Percentiles rank a stretch among this genome's conserved stretches.
Evolutionary conservation across 441 rosid genomes (phyloP).

Genomic region (Adansonia madagascariensis): DNA sequence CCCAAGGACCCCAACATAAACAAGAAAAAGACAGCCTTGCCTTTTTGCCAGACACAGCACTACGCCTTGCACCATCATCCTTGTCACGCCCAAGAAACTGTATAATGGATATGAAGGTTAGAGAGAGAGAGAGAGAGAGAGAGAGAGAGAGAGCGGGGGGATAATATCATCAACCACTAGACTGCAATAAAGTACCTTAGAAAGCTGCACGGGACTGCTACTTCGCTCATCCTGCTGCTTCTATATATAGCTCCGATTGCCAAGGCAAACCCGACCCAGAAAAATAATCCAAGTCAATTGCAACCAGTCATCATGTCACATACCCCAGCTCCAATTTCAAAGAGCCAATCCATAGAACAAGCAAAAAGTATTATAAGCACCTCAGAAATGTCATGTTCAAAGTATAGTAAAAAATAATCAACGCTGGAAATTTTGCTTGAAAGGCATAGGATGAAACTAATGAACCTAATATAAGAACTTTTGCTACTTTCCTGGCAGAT

Average conservation of each 20-base stretch:
- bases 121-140: background rate
- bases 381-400: slow-evolving; percentile 34
- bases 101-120: background rate
- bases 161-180: slow-evolving; percentile 12
- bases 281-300: slow-evolving; percentile 60
- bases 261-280: slow-evolving; percentile 57
- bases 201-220: slow-evolving; percentile 90
- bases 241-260: slow-evolving; percentile 82
- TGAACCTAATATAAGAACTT: background rate
- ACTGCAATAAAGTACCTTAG: slow-evolving; percentile 58
- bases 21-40: slow-evolving; percentile 38
- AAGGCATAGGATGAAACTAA: background rate
- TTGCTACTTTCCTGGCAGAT: background rate
- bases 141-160: background rate
- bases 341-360: slow-evolving; percentile 77
- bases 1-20: slow-evolving; percentile 1
- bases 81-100: slow-evolving; percentile 83
- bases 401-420: background rate
- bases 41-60: slow-evolving; percentile 97
- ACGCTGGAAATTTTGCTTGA: slow-evolving; percentile 17
- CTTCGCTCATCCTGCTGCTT: slow-evolving; percentile 70
- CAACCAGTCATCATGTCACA: slow-evolving; percentile 71
- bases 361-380: slow-evolving; percentile 70
- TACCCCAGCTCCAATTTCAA: slow-evolving; percentile 95
- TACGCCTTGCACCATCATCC: slow-evolving; percentile 79